Evolutionary conservation across 2,329 filamentous ascomycete species (phyloP).

Genomic region (Colletotrichum camelliae): DNA sequence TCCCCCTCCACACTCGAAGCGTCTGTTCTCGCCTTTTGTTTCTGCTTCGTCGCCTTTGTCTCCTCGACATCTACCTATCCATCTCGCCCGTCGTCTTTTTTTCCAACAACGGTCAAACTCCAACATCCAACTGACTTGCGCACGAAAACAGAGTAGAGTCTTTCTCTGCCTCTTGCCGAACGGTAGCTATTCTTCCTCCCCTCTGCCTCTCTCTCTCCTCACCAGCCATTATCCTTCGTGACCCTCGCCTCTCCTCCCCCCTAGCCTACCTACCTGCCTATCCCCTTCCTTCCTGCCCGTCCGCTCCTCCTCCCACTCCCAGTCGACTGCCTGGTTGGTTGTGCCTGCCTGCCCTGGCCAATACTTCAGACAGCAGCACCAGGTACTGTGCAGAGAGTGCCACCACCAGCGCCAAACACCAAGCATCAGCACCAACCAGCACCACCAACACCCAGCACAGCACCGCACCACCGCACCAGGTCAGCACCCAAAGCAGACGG

Average conservation of each 20-base stretch:
- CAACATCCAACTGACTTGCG: neutral
- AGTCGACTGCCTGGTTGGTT: neutral
- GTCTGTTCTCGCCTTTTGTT: neutral
- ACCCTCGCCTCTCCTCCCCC: neutral
- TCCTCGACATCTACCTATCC: neutral
- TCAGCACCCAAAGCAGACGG: neutral
- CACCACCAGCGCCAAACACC: neutral
- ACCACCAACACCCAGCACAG: neutral
- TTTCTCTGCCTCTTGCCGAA: neutral
- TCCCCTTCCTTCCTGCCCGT: neutral
- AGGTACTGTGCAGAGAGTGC: neutral
- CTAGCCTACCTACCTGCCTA: neutral
- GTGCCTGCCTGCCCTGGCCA: neutral
- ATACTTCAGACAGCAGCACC: neutral
- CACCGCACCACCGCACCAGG: neutral
- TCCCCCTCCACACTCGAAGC: constrained; percentile 1
- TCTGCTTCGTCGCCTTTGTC: neutral
- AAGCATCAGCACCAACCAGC: neutral
- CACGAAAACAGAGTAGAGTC: neutral
- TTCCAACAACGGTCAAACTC: neutral
- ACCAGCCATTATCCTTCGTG: neutral
- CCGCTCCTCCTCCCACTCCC: neutral
- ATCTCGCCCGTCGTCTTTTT: neutral
- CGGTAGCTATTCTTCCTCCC: neutral
- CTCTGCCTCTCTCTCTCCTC: neutral